Base-by-base conservation (phyloP, 352 stramenopile species). In the Globisporangium paddicum region DNA sequence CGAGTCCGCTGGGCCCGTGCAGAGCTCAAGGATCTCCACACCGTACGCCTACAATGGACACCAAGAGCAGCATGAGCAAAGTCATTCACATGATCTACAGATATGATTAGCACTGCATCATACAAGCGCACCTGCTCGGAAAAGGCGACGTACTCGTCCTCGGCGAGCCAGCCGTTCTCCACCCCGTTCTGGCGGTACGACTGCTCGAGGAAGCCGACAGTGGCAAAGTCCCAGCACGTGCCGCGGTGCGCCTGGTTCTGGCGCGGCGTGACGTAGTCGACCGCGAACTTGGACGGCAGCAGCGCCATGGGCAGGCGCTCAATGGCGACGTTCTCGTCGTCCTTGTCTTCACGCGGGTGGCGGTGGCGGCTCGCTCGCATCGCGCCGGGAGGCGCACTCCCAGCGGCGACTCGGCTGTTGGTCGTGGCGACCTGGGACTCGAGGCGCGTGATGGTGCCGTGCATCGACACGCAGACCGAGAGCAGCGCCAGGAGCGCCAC, bases 211-310 rank as follows among this genome's bases (percentile, higher is more conserved):
- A 90, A 85, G 25, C 75, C 75, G 45, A 93, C 82, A 7, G 83
- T 90, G 2, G 83, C 80, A 51, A 93, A 93, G 64, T 93, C 83
- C 83, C 83, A 93, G 64, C 83, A 93, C 3, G 80, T 93, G 38
- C 83, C 83, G 38, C 83, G 83, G 38, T 84, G 75, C 50, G 80
- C 77, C 60, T 93, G 82, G 49, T 93, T 72, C 61, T 89, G 72
- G 0, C 82, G 80, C 21, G 80, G 82, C 18, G 80, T 93, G 19
- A 93, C 80, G 60, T 84, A 88, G 62, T 89, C 64, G 25, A 93
- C 80, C 0, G 82, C 80, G 48, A 89, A 93, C 67, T 93, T 93
- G 26, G 80, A 89, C 21, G 82, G 82, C 42, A 93, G 54, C 69
- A 87, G 68, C 25, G 75, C 68, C 77, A 87, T 87, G 6, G 81